Percentiles rank a stretch among this genome's conserved stretches.
Evolutionary conservation across 1,139 yeast genomes (phyloP).

Genomic region (Diutina neorugosa): DNA sequence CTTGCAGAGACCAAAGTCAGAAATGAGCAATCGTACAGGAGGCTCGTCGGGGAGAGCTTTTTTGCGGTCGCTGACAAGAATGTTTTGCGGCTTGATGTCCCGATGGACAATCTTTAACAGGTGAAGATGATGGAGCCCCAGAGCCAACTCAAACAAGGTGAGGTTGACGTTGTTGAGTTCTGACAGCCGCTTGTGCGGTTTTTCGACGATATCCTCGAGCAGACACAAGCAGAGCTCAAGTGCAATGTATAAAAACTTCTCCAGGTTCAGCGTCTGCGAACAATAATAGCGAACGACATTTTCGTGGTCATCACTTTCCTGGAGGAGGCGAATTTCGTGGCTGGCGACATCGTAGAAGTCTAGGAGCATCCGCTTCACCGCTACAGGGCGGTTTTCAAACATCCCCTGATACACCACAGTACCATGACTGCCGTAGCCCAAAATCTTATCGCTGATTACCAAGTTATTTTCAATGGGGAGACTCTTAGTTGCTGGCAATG

Average conservation of each 20-base stretch:
- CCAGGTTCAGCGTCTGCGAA: conserved; percentile 63
- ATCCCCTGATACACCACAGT: conserved; percentile 87
- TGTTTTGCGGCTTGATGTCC: conserved; percentile 93
- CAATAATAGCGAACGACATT: conserved; percentile 89
- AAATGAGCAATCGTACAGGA: conserved; percentile 56
- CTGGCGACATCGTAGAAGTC: conserved; percentile 93
- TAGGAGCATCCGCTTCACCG: conserved; percentile 85
- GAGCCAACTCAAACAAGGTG: conserved; percentile 64
- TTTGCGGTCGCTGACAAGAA: conserved; percentile 64
- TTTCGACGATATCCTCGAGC: conserved; percentile 71
- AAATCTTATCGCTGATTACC: conserved; percentile 53
- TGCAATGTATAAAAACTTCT: conserved; percentile 83
- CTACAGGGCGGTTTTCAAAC: conserved; percentile 88
- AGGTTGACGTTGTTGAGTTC: conserved; percentile 18
- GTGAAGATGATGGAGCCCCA: conserved; percentile 81
- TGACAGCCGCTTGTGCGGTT: conserved; percentile 13
- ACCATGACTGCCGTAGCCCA: conserved; percentile 96
- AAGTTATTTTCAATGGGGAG: conserved; percentile 42
- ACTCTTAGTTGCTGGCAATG: conserved; percentile 14
- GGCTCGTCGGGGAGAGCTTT: conserved; percentile 1
- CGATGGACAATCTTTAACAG: conserved; percentile 88
- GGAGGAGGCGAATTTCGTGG: conserved; percentile 80
- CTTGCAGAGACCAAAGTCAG: conserved; percentile 94
- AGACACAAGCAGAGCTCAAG: conserved; percentile 85
- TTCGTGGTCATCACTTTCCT: conserved; percentile 94